Conservation (phyloP, 1,139 yeast genomes). For the Sugiyamaella castrensis region DNA sequence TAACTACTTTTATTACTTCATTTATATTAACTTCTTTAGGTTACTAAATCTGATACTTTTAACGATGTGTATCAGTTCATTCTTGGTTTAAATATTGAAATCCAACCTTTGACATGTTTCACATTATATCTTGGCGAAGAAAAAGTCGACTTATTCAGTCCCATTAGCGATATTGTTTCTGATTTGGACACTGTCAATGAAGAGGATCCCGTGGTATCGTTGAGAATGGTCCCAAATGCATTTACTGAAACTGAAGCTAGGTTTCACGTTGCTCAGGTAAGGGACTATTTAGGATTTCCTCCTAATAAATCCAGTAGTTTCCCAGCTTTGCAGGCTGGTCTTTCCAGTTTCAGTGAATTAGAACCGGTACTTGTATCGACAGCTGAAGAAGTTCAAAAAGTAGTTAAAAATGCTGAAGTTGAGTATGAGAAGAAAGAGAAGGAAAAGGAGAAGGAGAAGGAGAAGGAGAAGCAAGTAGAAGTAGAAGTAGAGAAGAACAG, state of each 20-base stretch:
- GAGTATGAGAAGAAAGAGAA: slow-evolving; percentile 19
- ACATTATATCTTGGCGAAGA: slow-evolving; percentile 44
- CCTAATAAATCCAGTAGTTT: slow-evolving; percentile 32
- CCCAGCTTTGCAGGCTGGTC: slow-evolving; percentile 39
- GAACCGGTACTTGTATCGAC: slow-evolving; percentile 23
- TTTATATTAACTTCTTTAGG: slow-evolving; percentile 8
- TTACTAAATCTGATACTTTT: slow-evolving; percentile 44
- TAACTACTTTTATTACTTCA: background rate
- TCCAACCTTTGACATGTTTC: slow-evolving; percentile 59
- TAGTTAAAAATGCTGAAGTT: slow-evolving; percentile 24
- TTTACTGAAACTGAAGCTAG: slow-evolving; percentile 48
- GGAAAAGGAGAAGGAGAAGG: slow-evolving; percentile 17
- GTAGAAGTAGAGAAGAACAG: slow-evolving; percentile 11
- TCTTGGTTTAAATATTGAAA: slow-evolving; percentile 51
- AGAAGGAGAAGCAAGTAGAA: slow-evolving; percentile 16
- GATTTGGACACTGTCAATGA: slow-evolving; percentile 23
- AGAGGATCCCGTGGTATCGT: slow-evolving; percentile 34
- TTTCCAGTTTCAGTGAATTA: slow-evolving; percentile 37
- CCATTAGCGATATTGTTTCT: slow-evolving; percentile 28
- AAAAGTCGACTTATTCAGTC: slow-evolving; percentile 34
- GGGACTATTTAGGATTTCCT: slow-evolving; percentile 47
- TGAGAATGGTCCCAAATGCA: slow-evolving; percentile 40
- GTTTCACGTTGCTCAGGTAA: slow-evolving; percentile 46
- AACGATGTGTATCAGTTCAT: slow-evolving; percentile 60
- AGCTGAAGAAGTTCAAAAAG: slow-evolving; percentile 21